phyloP scores from a whole-genome alignment of 2,329 filamentous ascomycete genomes.

The Neofusicoccum cordaticola region DNA sequence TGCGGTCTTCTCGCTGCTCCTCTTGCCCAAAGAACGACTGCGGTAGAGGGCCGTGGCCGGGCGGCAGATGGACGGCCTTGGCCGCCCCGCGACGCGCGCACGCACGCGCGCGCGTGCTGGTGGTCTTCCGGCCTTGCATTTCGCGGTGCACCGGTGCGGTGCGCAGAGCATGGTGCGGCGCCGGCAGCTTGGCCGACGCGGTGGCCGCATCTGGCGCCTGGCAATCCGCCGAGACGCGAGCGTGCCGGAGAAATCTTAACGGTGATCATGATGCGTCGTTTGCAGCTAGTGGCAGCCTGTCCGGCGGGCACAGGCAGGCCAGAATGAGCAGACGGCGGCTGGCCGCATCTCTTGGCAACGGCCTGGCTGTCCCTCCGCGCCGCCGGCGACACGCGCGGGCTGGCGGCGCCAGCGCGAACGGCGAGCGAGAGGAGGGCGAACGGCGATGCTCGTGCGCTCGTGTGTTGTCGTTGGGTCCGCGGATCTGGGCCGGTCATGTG shows the following conservation, averaged over 20 bases:
- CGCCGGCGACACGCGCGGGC: background rate
- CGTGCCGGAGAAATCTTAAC: background rate
- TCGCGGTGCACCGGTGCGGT: background rate
- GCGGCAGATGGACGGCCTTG: background rate
- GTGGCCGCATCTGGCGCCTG: background rate
- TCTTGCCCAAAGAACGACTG: background rate
- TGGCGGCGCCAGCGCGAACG: background rate
- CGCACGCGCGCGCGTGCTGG: background rate
- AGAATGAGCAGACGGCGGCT: background rate
- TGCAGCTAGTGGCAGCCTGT: background rate
- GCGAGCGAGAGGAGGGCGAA: background rate
- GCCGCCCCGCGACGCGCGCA: background rate
- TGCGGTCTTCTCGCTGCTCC: conserved; percentile 27
- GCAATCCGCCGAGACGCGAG: background rate
- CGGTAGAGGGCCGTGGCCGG: background rate
- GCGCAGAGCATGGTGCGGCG: too few species aligned
- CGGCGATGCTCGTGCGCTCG: background rate
- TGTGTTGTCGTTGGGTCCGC: background rate
- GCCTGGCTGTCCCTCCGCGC: background rate
- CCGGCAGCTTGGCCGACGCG: background rate
- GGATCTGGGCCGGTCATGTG: conserved; percentile 4
- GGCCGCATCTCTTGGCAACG: background rate
- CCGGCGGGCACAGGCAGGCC: background rate
- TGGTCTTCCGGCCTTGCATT: background rate
- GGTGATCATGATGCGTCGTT: background rate